Evolutionary conservation across 768 basidiomycete genomes (phyloP), one percentile per base, ranked within the genome.

Genomic region (Inosperma sp.): DNA sequence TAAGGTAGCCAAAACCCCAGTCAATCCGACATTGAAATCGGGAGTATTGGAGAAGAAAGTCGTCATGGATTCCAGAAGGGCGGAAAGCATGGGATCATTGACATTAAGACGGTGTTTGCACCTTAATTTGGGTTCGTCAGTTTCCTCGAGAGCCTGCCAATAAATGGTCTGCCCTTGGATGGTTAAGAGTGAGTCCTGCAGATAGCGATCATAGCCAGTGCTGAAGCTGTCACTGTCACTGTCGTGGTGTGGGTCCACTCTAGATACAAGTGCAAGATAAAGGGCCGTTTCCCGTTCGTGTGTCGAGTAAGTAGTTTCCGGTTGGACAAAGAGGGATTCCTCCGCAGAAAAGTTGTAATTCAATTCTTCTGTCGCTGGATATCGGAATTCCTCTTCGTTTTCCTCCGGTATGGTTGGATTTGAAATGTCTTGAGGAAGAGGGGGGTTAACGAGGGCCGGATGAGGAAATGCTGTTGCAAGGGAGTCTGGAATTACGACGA

Each of bases 11-110:
- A 96, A 69, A 4, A 85, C 80, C 17, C 89, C 89, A 3, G 91
- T 96, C 55, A 98, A 67, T 0, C 87, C 86, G 47, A 98, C 81
- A 63, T 98, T 98, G 65, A 79, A 82, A 56, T 93, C 88, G 10
- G 93, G 83, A 0, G 86, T 75, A 56, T 95, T 92, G 12, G 80
- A 79, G 66, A 96, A 90, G 75, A 97, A 95, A 52, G 73, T 75
- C 45, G 86, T 71, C 27, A 95, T 65, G 25, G 78, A 78, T 46
- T 86, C 82, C 37, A 96, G 77, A 42, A 95, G 62, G 21, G 78
- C 69, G 3, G 82, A 79, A 16, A 94, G 71, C 7, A 95, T 71
- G 8, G 86, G 81, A 58, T 94, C 92, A 54, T 83, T 81, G 49
- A 86, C 78, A 55, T 85, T 84, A 25, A 96, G 71, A n/a, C 78